phyloP scores from a whole-genome alignment of 192 early-diverging fungal genomes.

The Ramicandelaber brevisporus region DNA sequence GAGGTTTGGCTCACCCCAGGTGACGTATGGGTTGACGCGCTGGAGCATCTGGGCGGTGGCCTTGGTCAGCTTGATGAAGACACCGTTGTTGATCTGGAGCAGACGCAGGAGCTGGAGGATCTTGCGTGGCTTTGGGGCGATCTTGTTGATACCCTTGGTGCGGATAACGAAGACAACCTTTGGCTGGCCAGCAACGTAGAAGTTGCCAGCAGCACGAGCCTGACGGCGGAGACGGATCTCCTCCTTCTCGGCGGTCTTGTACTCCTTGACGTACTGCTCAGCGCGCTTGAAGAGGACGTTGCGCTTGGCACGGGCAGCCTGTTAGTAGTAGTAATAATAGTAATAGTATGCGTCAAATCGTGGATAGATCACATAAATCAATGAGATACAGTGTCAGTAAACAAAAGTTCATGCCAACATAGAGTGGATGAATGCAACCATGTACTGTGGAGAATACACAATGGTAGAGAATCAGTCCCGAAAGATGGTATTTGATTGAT shows the following conservation, averaged over 20 bases:
- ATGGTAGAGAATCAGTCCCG: conserved; percentile 35
- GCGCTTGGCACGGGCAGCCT: conserved; percentile 42
- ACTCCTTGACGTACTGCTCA: conserved; percentile 96
- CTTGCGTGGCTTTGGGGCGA: conserved; percentile 98
- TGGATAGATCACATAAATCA: neutral
- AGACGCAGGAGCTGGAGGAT: conserved; percentile 96
- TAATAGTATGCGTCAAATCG: neutral
- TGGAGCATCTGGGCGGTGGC: conserved; percentile 95
- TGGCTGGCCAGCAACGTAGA: conserved; percentile 86
- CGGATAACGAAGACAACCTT: conserved; percentile 96
- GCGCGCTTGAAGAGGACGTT: conserved; percentile 98
- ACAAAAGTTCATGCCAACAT: conserved; percentile 2
- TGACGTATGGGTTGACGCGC: conserved; percentile 85
- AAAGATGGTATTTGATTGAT: conserved; percentile 45
- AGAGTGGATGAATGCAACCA: no score
- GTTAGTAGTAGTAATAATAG: no score
- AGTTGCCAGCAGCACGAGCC: conserved; percentile 73
- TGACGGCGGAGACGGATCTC: conserved; percentile 81
- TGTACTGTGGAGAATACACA: conserved; percentile 1
- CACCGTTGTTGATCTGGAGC: conserved; percentile 97
- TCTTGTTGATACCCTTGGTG: conserved; percentile 99
- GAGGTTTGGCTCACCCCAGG: conserved; percentile 86
- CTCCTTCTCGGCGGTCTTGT: conserved; percentile 64
- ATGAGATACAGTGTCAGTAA: neutral
- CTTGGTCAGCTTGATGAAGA: conserved; percentile 87